Base-by-base conservation (phyloP, 306 rosid genomes). In the Cucurbita moschata region DNA sequence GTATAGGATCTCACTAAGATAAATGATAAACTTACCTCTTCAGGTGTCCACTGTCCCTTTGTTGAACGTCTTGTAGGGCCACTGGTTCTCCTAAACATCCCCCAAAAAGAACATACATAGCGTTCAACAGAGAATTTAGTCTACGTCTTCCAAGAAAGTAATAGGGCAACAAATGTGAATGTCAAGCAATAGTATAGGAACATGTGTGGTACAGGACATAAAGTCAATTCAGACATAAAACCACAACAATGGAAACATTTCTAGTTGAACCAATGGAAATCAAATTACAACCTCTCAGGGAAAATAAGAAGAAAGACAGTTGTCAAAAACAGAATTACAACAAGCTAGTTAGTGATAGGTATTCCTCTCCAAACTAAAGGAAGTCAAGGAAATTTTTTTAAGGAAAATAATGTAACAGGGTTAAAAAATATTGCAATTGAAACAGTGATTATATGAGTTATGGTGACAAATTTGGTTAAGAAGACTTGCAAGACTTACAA, bases 11-110 rank as follows among this genome's bases (percentile, higher is more conserved):
- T n/a, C 54, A 46, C 56, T 3, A 19, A 23, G 21, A 18, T 18
- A 16, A 4, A 50, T 15, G 54, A 56, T 52, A 39, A 10, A 52
- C 43, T 64, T 52, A 63, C 73, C 64, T 75, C 78, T 75, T 75
- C 78, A 3, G 19, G 23, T 21, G 78, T 75, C 78, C 78, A 75
- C 16, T 63, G 72, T 35, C 72, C 78, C 50, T 62, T 75, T 3
- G 78, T 75, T 63, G 72, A 75, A 11, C 78, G 78, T 52, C 78
- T 75, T 47, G 78, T 64, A 16, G 78, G 78, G 72, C 78, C 78
- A 18, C 52, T 75, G 8, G 73, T 75, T 51, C 78, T 63, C 61
- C 72, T 75, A 39, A 35, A 63, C 42, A 39, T 23, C 6, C 35
- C 18, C 54, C 23, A 10, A n/a, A 44, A 74, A 16, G 4, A 46